Percentiles rank a stretch among this genome's conserved stretches.
Conservation (phyloP, 2,329 filamentous ascomycete species). For the Fusarium napiforme region DNA sequence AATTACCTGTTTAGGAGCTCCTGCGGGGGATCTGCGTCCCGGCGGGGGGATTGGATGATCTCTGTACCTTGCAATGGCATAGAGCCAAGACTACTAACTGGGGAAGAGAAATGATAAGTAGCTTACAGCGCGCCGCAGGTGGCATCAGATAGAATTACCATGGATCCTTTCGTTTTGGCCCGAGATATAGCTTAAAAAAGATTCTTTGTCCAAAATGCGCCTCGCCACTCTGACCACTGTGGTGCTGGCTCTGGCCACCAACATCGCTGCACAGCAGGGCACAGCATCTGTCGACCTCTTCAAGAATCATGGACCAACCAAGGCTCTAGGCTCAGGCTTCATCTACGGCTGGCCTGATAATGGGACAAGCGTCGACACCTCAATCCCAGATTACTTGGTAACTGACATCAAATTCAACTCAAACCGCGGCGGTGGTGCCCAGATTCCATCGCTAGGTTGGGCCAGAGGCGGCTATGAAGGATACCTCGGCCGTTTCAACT, state of each 20-base stretch:
- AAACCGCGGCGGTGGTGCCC: neutral
- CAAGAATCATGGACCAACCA: neutral
- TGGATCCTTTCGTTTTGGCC: rapidly evolving
- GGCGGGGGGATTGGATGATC: neutral
- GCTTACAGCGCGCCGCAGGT: rapidly evolving
- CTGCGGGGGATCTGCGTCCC: neutral
- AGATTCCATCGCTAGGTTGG: neutral
- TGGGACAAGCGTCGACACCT: rapidly evolving
- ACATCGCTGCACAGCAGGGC: neutral
- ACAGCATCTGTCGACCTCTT: neutral
- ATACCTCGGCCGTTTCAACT: neutral
- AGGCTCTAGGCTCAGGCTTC: neutral
- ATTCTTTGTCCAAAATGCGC: too few relatives aligned
- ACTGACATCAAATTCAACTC: neutral
- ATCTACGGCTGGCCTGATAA: conserved; percentile 2
- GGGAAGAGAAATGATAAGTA: neutral
- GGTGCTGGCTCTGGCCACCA: neutral
- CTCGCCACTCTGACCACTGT: rapidly evolving
- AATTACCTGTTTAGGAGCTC: neutral
- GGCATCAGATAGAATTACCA: rapidly evolving
- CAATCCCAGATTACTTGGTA: neutral
- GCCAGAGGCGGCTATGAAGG: neutral
- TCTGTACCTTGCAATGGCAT: neutral
- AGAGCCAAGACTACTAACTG: too few relatives aligned
- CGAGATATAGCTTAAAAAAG: neutral